Evolutionary conservation across 306 rosid genomes (phyloP).

Genomic region (Alnus glutinosa): DNA sequence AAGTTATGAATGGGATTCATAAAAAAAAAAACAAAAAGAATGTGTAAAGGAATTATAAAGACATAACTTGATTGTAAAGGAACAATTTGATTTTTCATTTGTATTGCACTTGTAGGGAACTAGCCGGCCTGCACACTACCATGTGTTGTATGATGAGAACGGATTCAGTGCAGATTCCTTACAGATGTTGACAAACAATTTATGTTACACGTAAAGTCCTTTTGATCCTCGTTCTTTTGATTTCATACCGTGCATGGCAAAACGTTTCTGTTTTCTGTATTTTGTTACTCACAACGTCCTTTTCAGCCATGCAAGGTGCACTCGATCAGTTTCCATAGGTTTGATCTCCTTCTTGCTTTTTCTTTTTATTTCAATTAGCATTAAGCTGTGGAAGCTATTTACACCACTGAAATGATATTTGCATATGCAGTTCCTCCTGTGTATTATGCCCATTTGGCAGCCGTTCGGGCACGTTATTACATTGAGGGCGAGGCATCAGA

Average conservation of each 20-base stretch:
- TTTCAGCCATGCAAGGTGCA: slow-evolving; percentile 54
- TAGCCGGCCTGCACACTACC: slow-evolving; percentile 49
- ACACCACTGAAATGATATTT: background rate
- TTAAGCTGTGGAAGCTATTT: background rate
- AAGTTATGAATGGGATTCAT: no score
- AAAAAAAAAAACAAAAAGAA: no score
- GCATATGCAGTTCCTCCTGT: slow-evolving; percentile 46
- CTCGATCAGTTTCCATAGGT: slow-evolving; percentile 54
- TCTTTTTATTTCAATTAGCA: background rate
- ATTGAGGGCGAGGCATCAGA: slow-evolving; percentile 28
- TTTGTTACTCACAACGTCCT: background rate
- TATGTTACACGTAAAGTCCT: slow-evolving; percentile 48
- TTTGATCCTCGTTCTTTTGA: background rate
- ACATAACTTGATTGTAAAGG: background rate
- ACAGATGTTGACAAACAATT: slow-evolving; percentile 41
- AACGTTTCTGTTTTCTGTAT: background rate
- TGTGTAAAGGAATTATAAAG: background rate
- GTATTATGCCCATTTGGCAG: slow-evolving; percentile 37
- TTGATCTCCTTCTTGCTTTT: background rate
- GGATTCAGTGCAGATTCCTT: slow-evolving; percentile 33
- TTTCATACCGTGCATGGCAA: no score
- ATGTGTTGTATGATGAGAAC: slow-evolving; percentile 52
- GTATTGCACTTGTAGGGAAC: slow-evolving; percentile 41
- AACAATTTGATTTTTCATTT: background rate
- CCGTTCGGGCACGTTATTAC: slow-evolving; percentile 38